Percentiles rank a stretch among this genome's conserved stretches.
phyloP scores from a whole-genome alignment of 2,329 filamentous ascomycete genomes.

The Monilinia fructigena region DNA sequence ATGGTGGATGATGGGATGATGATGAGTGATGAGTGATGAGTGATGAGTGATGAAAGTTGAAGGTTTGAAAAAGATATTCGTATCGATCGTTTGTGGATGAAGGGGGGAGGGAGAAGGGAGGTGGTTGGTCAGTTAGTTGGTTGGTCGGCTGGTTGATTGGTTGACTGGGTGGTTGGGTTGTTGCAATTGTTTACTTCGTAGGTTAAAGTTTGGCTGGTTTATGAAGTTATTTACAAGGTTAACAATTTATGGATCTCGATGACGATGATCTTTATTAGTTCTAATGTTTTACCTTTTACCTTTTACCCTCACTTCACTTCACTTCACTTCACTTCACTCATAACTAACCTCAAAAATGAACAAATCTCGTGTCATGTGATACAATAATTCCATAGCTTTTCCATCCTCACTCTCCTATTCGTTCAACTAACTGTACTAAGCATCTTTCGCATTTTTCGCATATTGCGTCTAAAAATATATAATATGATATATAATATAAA shows the following conservation, averaged over 20 bases:
- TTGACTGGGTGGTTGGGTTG: too few relatives aligned
- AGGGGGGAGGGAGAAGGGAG: background rate
- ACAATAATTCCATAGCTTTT: background rate
- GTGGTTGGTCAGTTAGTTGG: background rate
- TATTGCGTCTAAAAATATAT: background rate
- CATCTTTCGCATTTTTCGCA: background rate
- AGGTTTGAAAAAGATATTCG: background rate
- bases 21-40: too few relatives aligned
- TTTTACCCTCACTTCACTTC: too few relatives aligned
- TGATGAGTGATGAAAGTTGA: background rate
- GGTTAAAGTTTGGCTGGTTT: too few relatives aligned
- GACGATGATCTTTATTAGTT: too few relatives aligned
- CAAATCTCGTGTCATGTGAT: background rate
- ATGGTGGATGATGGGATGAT: too few relatives aligned
- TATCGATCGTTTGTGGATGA: background rate
- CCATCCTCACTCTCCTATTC: background rate
- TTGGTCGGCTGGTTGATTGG: too few relatives aligned
- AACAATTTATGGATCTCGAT: too few relatives aligned
- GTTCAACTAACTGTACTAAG: background rate
- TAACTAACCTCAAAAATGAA: background rate
- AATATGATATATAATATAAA: too few relatives aligned
- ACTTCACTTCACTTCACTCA: too few relatives aligned
- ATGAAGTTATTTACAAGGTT: background rate
- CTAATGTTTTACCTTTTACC: too few relatives aligned
- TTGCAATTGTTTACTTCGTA: too few relatives aligned